A percentile compares a stretch with the other conserved stretches of the same genome.
These are phyloP conservation scores for Bonia amplexicaulis DNA, from an alignment of 176 grass and related monocot species.

Conservation along the genomic window DNA sequence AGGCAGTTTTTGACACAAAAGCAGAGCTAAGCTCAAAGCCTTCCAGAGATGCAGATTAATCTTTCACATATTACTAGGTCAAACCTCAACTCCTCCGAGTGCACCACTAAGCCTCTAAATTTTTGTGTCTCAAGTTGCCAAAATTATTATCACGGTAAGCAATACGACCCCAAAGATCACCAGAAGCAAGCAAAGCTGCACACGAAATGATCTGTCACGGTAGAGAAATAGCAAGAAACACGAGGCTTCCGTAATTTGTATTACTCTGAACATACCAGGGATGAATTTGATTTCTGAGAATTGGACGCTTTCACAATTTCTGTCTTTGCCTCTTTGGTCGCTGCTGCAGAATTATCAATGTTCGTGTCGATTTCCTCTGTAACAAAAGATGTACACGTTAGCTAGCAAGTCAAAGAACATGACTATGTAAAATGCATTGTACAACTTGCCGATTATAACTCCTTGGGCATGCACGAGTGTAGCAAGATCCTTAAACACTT, in stretches of 20 bases:
- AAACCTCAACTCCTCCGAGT: neutral
- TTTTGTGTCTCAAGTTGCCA: constrained; percentile 33
- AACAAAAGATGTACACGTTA: constrained; percentile 12
- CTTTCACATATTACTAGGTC: neutral
- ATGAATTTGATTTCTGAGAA: constrained; percentile 87
- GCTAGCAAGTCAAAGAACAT: neutral
- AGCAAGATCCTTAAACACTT: constrained; percentile 95
- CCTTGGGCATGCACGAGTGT: constrained; percentile 89
- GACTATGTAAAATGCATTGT: neutral
- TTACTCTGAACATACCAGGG: constrained; percentile 49
- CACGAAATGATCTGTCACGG: neutral
- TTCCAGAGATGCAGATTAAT: neutral
- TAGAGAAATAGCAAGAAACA: constrained; percentile 15
- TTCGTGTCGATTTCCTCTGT: constrained; percentile 82
- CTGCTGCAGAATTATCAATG: constrained; percentile 66
- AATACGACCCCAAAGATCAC: constrained; percentile 60
- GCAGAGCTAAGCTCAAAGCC: neutral
- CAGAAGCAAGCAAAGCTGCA: constrained; percentile 63
- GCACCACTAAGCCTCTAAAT: neutral
- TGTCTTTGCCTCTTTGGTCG: constrained; percentile 59
- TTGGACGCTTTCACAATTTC: constrained; percentile 66
- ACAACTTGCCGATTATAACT: constrained; percentile 57
- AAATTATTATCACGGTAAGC: constrained; percentile 63
- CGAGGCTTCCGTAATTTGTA: neutral
- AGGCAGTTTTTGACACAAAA: constrained; percentile 1